Conservation (phyloP, 2,329 filamentous ascomycete species). For the Botrytis squamosa region DNA sequence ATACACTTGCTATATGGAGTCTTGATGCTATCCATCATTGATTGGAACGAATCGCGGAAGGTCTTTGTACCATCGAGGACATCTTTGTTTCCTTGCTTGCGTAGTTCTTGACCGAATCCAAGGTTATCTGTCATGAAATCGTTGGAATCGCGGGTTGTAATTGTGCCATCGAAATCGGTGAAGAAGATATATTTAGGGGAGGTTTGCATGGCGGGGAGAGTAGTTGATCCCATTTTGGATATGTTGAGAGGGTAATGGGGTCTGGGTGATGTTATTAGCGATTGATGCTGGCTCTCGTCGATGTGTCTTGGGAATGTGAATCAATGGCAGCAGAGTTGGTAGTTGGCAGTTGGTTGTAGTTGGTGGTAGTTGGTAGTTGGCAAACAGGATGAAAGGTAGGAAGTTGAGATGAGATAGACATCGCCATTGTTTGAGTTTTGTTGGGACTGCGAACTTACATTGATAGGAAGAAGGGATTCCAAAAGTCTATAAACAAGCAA, state of each 20-base stretch:
- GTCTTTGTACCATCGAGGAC: conserved; percentile 68
- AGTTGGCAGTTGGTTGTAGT: background rate
- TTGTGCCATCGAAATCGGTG: conserved; percentile 97
- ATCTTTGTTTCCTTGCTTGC: conserved; percentile 70
- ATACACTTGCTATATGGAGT: conserved; percentile 82
- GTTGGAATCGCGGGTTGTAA: conserved; percentile 70
- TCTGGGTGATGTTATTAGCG: background rate
- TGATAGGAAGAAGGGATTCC: background rate
- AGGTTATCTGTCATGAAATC: conserved; percentile 84
- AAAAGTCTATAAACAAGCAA: background rate
- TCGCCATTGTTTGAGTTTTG: background rate
- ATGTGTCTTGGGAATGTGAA: background rate
- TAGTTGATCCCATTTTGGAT: conserved; percentile 35
- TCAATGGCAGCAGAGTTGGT: background rate
- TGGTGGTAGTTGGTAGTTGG: background rate
- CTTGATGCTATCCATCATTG: conserved; percentile 87
- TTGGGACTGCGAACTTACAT: background rate
- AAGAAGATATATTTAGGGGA: conserved; percentile 95
- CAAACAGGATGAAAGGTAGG: background rate
- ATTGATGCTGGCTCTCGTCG: background rate
- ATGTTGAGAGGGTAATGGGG: background rate
- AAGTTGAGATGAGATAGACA: background rate
- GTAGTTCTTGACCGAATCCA: conserved; percentile 73
- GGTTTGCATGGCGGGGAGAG: conserved; percentile 58
- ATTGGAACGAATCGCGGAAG: conserved; percentile 84